Percentiles rank a stretch among this genome's conserved stretches.
phyloP scores from a whole-genome alignment of 2,329 filamentous ascomycete genomes.

The Apiospora rasikravindrae region DNA sequence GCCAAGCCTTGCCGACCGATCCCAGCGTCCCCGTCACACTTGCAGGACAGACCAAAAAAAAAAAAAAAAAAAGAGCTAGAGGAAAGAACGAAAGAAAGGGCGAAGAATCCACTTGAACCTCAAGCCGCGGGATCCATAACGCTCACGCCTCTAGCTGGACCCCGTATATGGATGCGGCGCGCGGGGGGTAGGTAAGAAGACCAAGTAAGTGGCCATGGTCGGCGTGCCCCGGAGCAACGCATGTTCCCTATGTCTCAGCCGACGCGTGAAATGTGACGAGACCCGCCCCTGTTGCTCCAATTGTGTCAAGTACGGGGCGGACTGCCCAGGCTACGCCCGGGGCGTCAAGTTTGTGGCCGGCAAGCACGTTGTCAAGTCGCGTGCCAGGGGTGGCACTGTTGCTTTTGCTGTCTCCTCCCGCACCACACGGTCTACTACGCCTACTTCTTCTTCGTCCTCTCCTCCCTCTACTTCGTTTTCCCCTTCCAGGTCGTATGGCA shows the following conservation, averaged over 20 bases:
- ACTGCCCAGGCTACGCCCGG: conserved; percentile 23
- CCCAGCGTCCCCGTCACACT: background rate
- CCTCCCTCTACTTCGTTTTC: background rate
- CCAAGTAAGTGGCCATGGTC: conserved; percentile 11
- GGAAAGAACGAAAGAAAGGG: background rate
- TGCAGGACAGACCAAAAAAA: background rate
- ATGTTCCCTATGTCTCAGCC: conserved; percentile 15
- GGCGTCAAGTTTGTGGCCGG: conserved; percentile 24
- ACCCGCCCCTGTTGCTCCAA: conserved; percentile 21
- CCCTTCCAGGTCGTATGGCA: background rate
- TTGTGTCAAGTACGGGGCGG: conserved; percentile 21
- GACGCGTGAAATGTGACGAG: conserved; percentile 24
- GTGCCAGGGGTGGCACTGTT: conserved; percentile 18
- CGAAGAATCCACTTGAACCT: background rate
- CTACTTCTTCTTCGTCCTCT: background rate
- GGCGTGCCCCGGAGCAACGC: conserved; percentile 16
- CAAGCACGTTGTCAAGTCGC: conserved; percentile 23
- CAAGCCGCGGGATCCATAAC: background rate
- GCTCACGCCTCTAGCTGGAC: background rate
- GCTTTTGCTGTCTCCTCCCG: conserved; percentile 6
- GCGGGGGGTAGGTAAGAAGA: background rate
- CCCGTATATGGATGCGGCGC: background rate
- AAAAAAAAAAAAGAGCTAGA: background rate
- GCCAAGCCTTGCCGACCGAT: background rate
- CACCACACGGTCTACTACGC: background rate